Conservation (phyloP, 306 rosid species). For the Fragaria ananassa region DNA sequence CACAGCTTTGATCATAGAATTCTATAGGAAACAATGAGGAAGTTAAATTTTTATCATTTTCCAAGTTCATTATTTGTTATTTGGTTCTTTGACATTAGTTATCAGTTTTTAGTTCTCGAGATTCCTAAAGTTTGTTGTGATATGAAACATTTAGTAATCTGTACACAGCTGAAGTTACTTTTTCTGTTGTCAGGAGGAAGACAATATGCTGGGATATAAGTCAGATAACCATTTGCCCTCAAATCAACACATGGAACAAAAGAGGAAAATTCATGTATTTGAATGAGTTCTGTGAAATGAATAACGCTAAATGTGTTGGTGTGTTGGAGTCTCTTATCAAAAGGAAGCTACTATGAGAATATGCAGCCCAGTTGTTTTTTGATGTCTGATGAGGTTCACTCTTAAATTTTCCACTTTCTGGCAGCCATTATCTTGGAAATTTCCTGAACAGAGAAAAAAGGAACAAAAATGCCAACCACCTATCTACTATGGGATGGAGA, state of each 20-base stretch:
- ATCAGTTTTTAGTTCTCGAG: neutral
- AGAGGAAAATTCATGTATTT: neutral
- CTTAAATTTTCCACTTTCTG: neutral
- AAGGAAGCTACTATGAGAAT: neutral
- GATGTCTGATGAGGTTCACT: constrained; percentile 3
- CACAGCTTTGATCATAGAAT: neutral
- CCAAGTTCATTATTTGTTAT: neutral
- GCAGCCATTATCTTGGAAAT: neutral
- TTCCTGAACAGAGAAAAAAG: neutral
- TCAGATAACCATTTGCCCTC: neutral
- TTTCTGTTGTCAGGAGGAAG: constrained; percentile 2
- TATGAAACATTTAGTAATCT: neutral
- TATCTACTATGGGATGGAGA: neutral
- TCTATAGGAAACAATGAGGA: neutral
- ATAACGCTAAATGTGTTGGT: neutral
- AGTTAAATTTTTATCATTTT: neutral
- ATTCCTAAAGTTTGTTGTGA: neutral
- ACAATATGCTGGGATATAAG: neutral
- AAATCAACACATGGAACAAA: constrained; percentile 1
- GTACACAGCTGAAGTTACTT: neutral
- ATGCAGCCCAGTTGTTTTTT: neutral
- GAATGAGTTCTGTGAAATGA: neutral
- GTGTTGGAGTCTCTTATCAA: neutral
- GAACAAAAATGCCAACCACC: neutral
- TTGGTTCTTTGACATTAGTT: neutral